Conservation (phyloP, 2,329 filamentous ascomycete species). For the Monilinia laxa region DNA sequence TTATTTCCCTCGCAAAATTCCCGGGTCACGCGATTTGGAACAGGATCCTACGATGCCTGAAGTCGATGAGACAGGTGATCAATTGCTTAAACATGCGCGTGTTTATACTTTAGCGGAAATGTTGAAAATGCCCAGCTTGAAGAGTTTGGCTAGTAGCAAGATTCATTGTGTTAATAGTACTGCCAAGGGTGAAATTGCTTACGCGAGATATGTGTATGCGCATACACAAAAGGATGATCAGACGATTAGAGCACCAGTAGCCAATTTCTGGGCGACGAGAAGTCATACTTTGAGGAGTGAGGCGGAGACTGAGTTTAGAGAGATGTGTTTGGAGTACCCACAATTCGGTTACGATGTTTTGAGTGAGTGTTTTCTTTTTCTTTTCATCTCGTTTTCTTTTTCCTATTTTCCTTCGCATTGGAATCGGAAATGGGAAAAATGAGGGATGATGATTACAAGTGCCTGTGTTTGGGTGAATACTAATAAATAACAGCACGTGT, state of each 20-base stretch:
- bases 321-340: slow-evolving; percentile 83
- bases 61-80: slow-evolving; percentile 74
- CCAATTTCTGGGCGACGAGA: slow-evolving; percentile 85
- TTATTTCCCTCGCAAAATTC: slow-evolving; percentile 74
- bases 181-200: slow-evolving; percentile 85
- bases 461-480: not conserved
- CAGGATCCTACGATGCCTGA: slow-evolving; percentile 61
- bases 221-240: slow-evolving; percentile 68
- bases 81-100: slow-evolving; percentile 84
- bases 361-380: slow-evolving; percentile 51
- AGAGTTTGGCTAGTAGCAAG: slow-evolving; percentile 78
- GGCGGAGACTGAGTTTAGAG: slow-evolving; percentile 80
- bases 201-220: slow-evolving; percentile 86
- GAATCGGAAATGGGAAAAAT: not conserved
- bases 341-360: slow-evolving; percentile 93
- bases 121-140: slow-evolving; percentile 66
- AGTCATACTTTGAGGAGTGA: slow-evolving; percentile 80
- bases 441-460: not conserved
- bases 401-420: not conserved
- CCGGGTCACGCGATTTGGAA: slow-evolving; percentile 67
- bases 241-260: slow-evolving; percentile 76
- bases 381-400: not conserved
- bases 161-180: slow-evolving; percentile 90
- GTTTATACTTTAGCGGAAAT: slow-evolving; percentile 87
- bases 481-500: slow-evolving; percentile 53